phyloP scores from a whole-genome alignment of 164 flowering plant species.

The Sedum album region DNA sequence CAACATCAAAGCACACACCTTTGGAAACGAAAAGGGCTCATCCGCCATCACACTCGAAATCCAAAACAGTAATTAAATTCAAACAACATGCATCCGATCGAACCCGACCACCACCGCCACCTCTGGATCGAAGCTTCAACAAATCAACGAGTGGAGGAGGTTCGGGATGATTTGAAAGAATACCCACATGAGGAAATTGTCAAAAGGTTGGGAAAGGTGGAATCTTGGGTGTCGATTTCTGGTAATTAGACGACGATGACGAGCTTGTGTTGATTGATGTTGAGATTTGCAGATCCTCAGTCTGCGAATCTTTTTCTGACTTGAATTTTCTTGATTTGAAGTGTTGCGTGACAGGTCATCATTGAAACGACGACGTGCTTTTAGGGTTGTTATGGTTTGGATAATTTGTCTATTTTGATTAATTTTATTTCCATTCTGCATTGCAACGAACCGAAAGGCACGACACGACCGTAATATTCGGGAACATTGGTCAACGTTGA shows the following conservation, averaged over 20 bases:
- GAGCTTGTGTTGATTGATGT: background rate
- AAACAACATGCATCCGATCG: background rate
- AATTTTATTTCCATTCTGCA: no score
- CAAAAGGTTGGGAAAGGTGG: background rate
- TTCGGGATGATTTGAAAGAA: background rate
- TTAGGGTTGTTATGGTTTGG: background rate
- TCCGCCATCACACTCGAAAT: conserved; percentile 6
- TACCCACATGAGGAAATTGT: background rate
- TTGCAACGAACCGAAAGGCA: no score
- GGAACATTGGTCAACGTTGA: no score
- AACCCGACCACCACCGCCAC: background rate
- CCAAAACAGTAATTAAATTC: background rate
- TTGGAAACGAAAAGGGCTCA: conserved; percentile 5
- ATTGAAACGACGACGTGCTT: background rate
- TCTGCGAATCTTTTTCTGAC: conserved; percentile 5
- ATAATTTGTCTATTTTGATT: background rate
- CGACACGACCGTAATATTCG: no score
- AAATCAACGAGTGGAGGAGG: background rate
- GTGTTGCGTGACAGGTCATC: background rate
- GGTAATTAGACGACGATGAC: background rate
- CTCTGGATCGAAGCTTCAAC: background rate
- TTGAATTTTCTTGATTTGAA: conserved; percentile 6
- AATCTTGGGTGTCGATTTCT: conserved; percentile 1
- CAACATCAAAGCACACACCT: conserved; percentile 2
- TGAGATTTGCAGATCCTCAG: conserved; percentile 9